phyloP scores from a whole-genome alignment of 23 red algal genomes.

The Gracilariopsis chorda region DNA sequence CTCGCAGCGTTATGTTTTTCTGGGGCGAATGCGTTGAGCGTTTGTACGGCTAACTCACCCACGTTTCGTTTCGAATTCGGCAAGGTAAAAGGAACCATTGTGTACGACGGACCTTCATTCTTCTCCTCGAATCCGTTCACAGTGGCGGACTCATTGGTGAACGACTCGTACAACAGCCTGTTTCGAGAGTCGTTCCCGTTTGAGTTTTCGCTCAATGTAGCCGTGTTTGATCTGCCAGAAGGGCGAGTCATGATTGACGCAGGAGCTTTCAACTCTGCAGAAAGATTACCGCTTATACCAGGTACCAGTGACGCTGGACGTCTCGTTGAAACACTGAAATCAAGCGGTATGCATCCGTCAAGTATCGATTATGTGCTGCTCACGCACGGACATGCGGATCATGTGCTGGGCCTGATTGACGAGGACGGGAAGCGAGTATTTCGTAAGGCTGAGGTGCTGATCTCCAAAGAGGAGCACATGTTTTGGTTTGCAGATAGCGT shows the following conservation, averaged over 20 bases:
- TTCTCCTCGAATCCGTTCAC: neutral
- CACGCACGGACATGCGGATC: slow-evolving; percentile 33
- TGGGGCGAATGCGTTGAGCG: no score
- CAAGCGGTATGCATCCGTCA: neutral
- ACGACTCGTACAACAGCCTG: neutral
- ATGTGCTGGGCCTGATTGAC: slow-evolving; percentile 14
- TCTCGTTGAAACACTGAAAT: slow-evolving; percentile 11
- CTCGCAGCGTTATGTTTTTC: no score
- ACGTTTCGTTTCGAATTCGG: neutral
- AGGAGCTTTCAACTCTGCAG: neutral
- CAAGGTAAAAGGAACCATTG: neutral
- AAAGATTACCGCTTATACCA: slow-evolving; percentile 7
- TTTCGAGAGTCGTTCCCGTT: neutral
- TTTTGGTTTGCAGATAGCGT: slow-evolving; percentile 17
- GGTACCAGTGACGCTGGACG: neutral
- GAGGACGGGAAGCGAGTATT: slow-evolving; percentile 20
- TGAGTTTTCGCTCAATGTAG: neutral
- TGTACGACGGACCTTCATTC: neutral
- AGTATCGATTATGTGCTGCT: slow-evolving; percentile 28
- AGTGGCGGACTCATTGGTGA: neutral
- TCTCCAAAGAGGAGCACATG: neutral
- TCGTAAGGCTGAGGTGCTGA: slow-evolving; percentile 16
- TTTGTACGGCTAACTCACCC: no score
- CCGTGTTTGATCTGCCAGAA: slow-evolving; percentile 5
- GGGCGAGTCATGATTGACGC: slow-evolving; percentile 21